A percentile compares a stretch with the other conserved stretches of the same genome.
Evolutionary conservation across 1,139 yeast genomes (phyloP).

Genomic region (Saccharomyces hybrid): DNA sequence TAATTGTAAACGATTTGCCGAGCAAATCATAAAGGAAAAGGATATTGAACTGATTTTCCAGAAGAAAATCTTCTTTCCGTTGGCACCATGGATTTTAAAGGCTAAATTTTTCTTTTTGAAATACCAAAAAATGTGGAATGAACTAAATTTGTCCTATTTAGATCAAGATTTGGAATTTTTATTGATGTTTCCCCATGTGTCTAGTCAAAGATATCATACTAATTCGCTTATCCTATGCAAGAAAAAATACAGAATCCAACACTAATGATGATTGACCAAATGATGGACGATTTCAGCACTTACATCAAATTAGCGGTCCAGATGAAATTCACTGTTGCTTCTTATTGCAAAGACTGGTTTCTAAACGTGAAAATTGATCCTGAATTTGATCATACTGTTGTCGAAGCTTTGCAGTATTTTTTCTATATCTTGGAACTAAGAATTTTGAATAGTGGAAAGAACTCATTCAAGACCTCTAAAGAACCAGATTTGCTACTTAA

Average conservation of each 20-base stretch:
- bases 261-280: constrained; percentile 92
- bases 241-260: constrained; percentile 78
- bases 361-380: constrained; percentile 59
- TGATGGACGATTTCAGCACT: constrained; percentile 76
- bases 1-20: constrained; percentile 70
- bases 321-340: constrained; percentile 62
- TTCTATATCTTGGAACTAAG: constrained; percentile 67
- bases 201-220: constrained; percentile 74
- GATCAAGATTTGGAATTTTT: constrained; percentile 55
- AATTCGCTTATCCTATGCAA: constrained; percentile 70
- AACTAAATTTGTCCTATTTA: constrained; percentile 69
- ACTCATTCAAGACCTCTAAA: constrained; percentile 73
- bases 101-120: constrained; percentile 66
- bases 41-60: constrained; percentile 65
- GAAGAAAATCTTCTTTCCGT: constrained; percentile 37
- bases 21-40: constrained; percentile 76
- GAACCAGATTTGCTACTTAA: constrained; percentile 86
- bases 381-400: constrained; percentile 62
- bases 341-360: constrained; percentile 73
- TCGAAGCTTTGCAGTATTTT: constrained; percentile 68
- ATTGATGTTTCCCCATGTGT: constrained; percentile 72
- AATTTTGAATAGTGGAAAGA: constrained; percentile 66
- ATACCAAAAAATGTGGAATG: constrained; percentile 55
- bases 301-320: constrained; percentile 72
- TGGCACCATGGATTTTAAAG: constrained; percentile 53